Percentiles rank a stretch among this genome's conserved stretches.
These are phyloP conservation scores for Trichoderma sp. DNA, from an alignment of 2,329 filamentous ascomycete species.

Conservation along the genomic window DNA sequence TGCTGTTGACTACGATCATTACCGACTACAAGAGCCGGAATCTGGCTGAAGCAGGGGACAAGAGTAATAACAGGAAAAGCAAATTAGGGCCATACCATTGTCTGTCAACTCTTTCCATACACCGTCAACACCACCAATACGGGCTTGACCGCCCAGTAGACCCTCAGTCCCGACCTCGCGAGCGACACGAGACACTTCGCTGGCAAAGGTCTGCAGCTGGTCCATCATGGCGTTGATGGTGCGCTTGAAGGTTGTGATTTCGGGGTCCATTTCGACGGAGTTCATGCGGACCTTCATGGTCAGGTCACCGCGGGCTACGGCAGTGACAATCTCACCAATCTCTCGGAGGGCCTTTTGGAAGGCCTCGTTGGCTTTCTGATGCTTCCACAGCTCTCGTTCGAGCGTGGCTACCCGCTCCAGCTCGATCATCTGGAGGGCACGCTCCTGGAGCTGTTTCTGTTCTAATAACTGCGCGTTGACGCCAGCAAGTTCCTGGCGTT, in stretches of 20 bases:
- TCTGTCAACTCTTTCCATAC: conserved; percentile 97
- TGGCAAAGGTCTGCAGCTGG: conserved; percentile 93
- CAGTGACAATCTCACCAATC: conserved; percentile 96
- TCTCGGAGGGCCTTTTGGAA: conserved; percentile 97
- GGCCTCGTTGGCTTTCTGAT: conserved; percentile 96
- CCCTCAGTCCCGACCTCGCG: conserved; percentile 96
- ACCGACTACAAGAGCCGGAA: neutral
- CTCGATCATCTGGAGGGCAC: conserved; percentile 77
- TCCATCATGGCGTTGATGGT: conserved; percentile 99
- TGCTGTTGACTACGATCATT: neutral
- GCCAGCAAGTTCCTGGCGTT: conserved; percentile 80
- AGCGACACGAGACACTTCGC: conserved; percentile 91
- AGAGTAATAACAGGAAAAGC: neutral
- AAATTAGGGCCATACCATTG: conserved; percentile 56
- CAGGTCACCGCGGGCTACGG: conserved; percentile 90
- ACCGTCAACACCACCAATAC: conserved; percentile 90
- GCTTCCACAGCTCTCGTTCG: conserved; percentile 92
- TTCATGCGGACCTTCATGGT: conserved; percentile 98
- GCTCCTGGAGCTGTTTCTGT: conserved; percentile 82
- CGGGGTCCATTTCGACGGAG: conserved; percentile 93
- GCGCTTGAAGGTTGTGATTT: conserved; percentile 96
- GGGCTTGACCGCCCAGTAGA: conserved; percentile 88
- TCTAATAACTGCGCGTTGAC: conserved; percentile 84
- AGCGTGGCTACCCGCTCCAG: conserved; percentile 84
- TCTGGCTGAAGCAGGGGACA: neutral